Conservation (phyloP, 208 protist genomes). For the Acanthamoeba royreba region DNA sequence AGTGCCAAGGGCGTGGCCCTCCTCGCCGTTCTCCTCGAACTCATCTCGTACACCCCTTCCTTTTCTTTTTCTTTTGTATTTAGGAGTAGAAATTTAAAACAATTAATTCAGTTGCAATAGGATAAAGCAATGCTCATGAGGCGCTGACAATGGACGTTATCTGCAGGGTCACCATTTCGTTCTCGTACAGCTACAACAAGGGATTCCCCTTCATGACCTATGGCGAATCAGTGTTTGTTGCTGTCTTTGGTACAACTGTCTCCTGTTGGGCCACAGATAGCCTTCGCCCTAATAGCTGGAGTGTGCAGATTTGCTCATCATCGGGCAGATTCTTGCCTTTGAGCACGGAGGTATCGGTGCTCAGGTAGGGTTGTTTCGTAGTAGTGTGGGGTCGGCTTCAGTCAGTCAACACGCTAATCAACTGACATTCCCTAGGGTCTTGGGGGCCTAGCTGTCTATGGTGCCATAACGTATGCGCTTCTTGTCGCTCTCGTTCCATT, state of each 20-base stretch:
- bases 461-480: background rate
- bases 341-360: background rate
- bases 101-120: background rate
- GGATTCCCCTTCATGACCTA: constrained; percentile 63
- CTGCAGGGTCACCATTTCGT: background rate
- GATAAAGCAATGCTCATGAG: background rate
- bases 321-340: constrained; percentile 22
- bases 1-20: constrained; percentile 49
- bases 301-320: constrained; percentile 19
- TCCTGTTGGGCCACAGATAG: background rate
- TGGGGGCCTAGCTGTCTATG: background rate
- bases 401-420: background rate
- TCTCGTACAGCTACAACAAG: constrained; percentile 26
- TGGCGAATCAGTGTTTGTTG: constrained; percentile 51
- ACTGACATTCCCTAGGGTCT: background rate
- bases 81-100: background rate
- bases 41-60: constrained; percentile 47
- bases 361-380: no score
- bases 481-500: background rate
- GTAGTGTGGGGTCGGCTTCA: no score
- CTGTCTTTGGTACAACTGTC: background rate
- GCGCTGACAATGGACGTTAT: background rate
- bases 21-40: constrained; percentile 43
- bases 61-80: background rate
- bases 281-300: background rate